Evolutionary conservation across 768 basidiomycete genomes (phyloP), one percentile per base, ranked within the genome.

Genomic region (Hypsizygus marmoreus): DNA sequence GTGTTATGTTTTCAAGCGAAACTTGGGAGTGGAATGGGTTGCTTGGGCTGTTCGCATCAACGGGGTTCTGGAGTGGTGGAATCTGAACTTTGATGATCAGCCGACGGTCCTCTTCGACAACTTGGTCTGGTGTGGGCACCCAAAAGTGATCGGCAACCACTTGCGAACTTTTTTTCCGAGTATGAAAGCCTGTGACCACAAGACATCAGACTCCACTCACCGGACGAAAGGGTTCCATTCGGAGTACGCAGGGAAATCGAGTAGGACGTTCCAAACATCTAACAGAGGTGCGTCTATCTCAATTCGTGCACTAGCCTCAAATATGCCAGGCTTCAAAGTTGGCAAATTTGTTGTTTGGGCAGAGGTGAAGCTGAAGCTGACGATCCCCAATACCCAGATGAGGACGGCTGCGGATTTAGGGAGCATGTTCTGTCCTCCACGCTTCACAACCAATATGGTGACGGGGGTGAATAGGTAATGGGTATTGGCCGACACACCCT

Each of bases 281-380:
- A 75, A 65, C 22, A 73, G 62, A 4, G 79, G 77, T 4, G 80
- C 79, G 45, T 79, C 68, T 38, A 83, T 81, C 12, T 61, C 49
- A 10, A 63, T 56, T 7, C 71, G 71, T 13, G 69, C 63, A 17
- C 60, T 57, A 2, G 63, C 58, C 10, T 56, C 49, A 47, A 81
- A 70, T 1, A 77, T 65, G 2, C 71, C 72, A 14, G 47, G 42
- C 7, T 64, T 54, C 0, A 64, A 40, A 33, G 49, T 53, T 9
- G 64, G 66, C 13, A 68, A 47, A 41, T 65, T 64, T 10, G 42
- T 49, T 3, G 48, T 31, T 25, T 49, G 48, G 19, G 30, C 36
- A 13, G 35, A 34, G 28, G 28, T 39, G 17, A n/a, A 38, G 36
- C 20, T 19, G 10, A 29, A 24, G 19, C 28, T 39, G 43, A 28